A percentile compares a stretch with the other conserved stretches of the same genome.
These are phyloP conservation scores for Coprinopsis strossmayeri DNA, from an alignment of 768 basidiomycete species.

Conservation along the genomic window DNA sequence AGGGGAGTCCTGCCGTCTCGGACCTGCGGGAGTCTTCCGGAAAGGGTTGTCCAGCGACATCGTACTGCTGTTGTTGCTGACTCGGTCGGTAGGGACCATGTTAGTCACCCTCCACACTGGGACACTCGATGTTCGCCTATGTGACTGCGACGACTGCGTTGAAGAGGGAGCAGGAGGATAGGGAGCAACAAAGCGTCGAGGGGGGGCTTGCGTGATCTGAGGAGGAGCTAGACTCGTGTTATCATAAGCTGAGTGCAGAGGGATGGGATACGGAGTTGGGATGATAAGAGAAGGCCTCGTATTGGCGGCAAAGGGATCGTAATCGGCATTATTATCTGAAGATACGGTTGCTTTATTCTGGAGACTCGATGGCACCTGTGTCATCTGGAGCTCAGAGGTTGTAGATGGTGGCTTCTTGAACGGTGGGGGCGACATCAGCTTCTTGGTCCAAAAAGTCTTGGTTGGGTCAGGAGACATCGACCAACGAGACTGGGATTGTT, in stretches of 20 bases:
- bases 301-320: not conserved
- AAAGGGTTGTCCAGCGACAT: conserved; percentile 16
- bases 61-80: conserved; percentile 12
- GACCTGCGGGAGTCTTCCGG: conserved; percentile 25
- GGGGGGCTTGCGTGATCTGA: conserved; percentile 17
- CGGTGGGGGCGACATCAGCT: not conserved
- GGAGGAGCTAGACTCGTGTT: not conserved
- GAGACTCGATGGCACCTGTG: not conserved
- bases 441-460: conserved; percentile 2
- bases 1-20: too few species aligned
- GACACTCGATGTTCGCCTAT: conserved; percentile 18
- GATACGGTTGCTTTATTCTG: conserved; percentile 1
- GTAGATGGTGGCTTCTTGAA: not conserved
- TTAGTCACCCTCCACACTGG: conserved; percentile 21
- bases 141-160: conserved; percentile 11
- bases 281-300: not conserved
- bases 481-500: conserved; percentile 11
- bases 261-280: conserved; percentile 9
- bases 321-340: conserved; percentile 4
- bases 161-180: conserved; percentile 12
- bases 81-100: conserved; percentile 15
- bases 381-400: not conserved
- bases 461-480: conserved; percentile 9
- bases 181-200: conserved; percentile 1
- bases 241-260: conserved; percentile 13